Evolutionary conservation across 495 filamentous ascomycete species (phyloP).

Genomic region (Cetradonia linearis): DNA sequence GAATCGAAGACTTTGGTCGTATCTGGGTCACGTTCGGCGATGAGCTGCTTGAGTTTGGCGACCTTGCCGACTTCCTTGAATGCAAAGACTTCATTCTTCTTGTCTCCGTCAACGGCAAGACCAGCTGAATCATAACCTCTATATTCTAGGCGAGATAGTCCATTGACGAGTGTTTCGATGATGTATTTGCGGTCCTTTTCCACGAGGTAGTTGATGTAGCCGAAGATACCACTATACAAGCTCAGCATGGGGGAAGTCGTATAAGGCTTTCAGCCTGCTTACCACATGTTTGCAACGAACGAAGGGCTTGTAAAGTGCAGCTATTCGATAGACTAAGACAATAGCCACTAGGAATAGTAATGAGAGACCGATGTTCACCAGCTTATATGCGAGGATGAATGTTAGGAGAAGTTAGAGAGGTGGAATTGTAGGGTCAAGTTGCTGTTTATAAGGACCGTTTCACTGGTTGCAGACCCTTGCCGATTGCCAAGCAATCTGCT

Average conservation of each 20-base stretch:
- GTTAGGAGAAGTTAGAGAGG: not conserved
- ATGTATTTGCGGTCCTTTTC: slow-evolving; percentile 96
- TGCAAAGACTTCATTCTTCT: slow-evolving; percentile 93
- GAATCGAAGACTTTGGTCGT: slow-evolving; percentile 88
- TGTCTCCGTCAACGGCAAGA: slow-evolving; percentile 92
- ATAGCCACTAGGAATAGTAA: not conserved
- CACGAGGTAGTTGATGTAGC: slow-evolving; percentile 83
- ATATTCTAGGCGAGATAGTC: slow-evolving; percentile 37
- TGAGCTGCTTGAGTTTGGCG: slow-evolving; percentile 85
- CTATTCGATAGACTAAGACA: not conserved
- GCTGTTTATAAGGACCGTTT: slow-evolving; percentile 6
- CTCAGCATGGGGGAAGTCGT: slow-evolving; percentile 1
- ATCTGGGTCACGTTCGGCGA: slow-evolving; percentile 72
- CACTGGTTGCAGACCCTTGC: slow-evolving; percentile 8
- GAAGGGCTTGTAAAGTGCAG: not conserved
- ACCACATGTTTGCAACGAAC: slow-evolving; percentile 24
- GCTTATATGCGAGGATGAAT: not conserved
- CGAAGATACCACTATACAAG: slow-evolving; percentile 84
- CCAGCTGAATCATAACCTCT: slow-evolving; percentile 81
- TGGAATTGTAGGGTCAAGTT: not conserved
- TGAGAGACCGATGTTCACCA: not conserved
- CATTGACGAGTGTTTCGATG: slow-evolving; percentile 91
- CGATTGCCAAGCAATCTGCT: not conserved
- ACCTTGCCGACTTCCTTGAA: slow-evolving; percentile 99
- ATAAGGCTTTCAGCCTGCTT: slow-evolving; percentile 9